Percentiles rank a stretch among this genome's conserved stretches.
phyloP scores from a whole-genome alignment of 2,329 filamentous ascomycete genomes.

The Lithohypha guttulata region DNA sequence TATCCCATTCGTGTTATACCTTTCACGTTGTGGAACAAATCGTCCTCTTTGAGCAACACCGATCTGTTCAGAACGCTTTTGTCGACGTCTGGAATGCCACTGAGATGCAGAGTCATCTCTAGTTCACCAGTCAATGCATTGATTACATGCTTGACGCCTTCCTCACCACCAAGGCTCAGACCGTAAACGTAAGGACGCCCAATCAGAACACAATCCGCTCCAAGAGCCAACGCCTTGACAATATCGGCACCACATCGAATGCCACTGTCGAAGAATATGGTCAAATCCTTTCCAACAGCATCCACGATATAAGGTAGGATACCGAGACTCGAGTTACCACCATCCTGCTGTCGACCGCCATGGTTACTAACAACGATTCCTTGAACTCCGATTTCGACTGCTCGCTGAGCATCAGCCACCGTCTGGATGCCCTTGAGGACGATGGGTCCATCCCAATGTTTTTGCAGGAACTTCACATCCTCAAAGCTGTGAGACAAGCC shows the following conservation, averaged over 20 bases:
- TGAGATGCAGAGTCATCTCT: constrained; percentile 16
- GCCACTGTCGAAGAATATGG: constrained; percentile 39
- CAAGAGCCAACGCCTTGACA: constrained; percentile 39
- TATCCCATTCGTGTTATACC: too few relatives aligned
- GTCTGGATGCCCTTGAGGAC: constrained; percentile 47
- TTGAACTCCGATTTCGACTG: constrained; percentile 30
- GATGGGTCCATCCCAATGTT: constrained; percentile 54
- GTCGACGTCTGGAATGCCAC: constrained; percentile 9
- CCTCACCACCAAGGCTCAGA: constrained; percentile 43
- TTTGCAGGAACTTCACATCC: constrained; percentile 46
- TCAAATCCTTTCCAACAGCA: constrained; percentile 25
- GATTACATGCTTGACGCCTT: constrained; percentile 44
- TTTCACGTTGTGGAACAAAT: too few relatives aligned
- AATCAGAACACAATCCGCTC: constrained; percentile 44
- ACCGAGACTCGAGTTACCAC: constrained; percentile 34
- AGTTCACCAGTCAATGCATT: constrained; percentile 15
- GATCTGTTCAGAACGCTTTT: constrained; percentile 10
- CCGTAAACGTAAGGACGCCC: constrained; percentile 45
- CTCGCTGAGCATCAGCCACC: constrained; percentile 31
- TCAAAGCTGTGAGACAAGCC: constrained; percentile 49
- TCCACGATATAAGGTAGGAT: constrained; percentile 46
- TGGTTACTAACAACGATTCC: constrained; percentile 42
- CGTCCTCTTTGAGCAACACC: constrained; percentile 12
- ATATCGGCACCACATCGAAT: constrained; percentile 37
- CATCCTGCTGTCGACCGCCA: constrained; percentile 40